phyloP scores from a whole-genome alignment of 306 rosid genomes.

The Canavalia gladiata region DNA sequence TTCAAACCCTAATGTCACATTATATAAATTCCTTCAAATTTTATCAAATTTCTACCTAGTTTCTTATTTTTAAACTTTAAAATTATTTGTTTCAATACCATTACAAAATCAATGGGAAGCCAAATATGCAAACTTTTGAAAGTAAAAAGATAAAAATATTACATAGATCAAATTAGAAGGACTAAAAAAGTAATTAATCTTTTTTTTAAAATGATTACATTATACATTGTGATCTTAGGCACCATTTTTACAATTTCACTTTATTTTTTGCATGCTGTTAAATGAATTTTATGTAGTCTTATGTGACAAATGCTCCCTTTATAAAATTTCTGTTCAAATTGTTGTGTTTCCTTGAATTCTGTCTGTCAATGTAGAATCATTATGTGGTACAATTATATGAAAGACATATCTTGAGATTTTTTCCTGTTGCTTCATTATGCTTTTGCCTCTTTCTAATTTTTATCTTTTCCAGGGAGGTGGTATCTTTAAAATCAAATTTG shows the following conservation, averaged over 20 bases:
- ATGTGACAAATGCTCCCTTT: neutral
- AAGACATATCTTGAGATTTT: constrained; percentile 12
- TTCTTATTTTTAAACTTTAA: too few species aligned
- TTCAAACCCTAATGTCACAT: too few species aligned
- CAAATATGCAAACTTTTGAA: too few species aligned
- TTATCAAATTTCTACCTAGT: too few species aligned
- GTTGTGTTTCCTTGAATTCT: constrained; percentile 29
- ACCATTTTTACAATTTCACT: constrained; percentile 5
- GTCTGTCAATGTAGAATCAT: neutral
- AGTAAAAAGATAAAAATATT: too few species aligned
- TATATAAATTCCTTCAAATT: too few species aligned
- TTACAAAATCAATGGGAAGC: too few species aligned
- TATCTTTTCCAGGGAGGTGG: constrained; percentile 1
- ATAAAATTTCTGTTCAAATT: constrained; percentile 2
- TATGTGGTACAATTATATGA: constrained; percentile 30
- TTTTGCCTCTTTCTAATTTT: neutral
- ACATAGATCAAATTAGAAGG: too few species aligned
- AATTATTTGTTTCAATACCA: too few species aligned
- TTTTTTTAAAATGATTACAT: neutral
- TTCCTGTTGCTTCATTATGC: neutral
- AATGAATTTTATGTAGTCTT: constrained; percentile 8
- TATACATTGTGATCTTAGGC: constrained; percentile 9
- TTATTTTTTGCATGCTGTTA: constrained; percentile 1
- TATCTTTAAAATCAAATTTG: constrained; percentile 5
- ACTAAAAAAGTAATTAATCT: too few species aligned